Percentiles rank a stretch among this genome's conserved stretches.
phyloP scores from a whole-genome alignment of 2,329 filamentous ascomycete genomes.

The Colletotrichum truncatum region DNA sequence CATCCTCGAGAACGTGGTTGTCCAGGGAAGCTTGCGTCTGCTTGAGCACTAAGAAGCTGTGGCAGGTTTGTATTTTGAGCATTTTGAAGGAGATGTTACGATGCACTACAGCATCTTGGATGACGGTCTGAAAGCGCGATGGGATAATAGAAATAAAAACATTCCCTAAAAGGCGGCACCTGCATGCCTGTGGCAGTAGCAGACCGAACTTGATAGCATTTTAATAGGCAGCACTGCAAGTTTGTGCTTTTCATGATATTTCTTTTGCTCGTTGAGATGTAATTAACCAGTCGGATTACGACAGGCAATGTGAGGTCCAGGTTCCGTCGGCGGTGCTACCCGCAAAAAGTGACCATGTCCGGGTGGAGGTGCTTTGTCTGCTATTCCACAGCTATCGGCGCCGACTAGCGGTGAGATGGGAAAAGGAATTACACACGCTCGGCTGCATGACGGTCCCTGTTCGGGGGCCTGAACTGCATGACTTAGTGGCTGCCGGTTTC shows the following conservation, averaged over 20 bases:
- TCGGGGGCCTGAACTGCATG: slow-evolving; percentile 12
- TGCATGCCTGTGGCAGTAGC: slow-evolving; percentile 10
- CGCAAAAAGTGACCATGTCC: slow-evolving; percentile 2
- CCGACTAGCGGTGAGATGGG: slow-evolving; percentile 26
- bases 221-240: slow-evolving; percentile 21
- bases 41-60: slow-evolving; percentile 66
- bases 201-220: slow-evolving; percentile 24
- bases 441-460: slow-evolving; percentile 13
- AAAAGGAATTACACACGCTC: slow-evolving; percentile 10
- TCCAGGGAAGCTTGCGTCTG: slow-evolving; percentile 90
- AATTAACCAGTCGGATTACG: not conserved
- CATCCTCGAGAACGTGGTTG: slow-evolving; percentile 97
- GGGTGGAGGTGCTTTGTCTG: slow-evolving; percentile 10
- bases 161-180: slow-evolving; percentile 5
- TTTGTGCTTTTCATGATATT: not conserved
- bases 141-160: slow-evolving; percentile 19
- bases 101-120: slow-evolving; percentile 10
- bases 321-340: not conserved
- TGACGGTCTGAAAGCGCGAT: slow-evolving; percentile 11
- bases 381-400: slow-evolving; percentile 3
- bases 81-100: slow-evolving; percentile 4
- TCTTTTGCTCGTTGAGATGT: not conserved
- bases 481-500: slow-evolving; percentile 10
- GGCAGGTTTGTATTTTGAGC: slow-evolving; percentile 24
- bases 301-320: too few species aligned